Conservation (phyloP, 2,329 filamentous ascomycete genomes). For the Raffaelea deltoideospora region DNA sequence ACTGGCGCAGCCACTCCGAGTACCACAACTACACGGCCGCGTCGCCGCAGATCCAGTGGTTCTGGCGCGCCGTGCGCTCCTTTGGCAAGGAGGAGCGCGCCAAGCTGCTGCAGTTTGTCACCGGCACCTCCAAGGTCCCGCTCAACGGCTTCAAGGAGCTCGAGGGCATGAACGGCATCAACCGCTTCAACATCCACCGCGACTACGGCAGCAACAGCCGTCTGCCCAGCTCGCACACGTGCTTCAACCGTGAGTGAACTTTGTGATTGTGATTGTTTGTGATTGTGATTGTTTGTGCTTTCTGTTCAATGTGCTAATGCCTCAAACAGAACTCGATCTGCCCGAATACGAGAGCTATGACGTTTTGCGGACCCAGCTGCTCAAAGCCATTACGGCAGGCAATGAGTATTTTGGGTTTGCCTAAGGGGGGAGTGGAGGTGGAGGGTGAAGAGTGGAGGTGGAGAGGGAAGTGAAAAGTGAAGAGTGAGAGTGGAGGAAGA, state of each 20-base stretch:
- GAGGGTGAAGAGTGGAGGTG: too few species aligned
- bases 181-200: conserved; percentile 95
- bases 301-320: not conserved
- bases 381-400: conserved; percentile 94
- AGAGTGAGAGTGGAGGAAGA: too few species aligned
- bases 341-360: conserved; percentile 98
- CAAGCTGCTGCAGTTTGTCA: conserved; percentile 94
- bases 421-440: conserved; percentile 37
- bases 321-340: conserved; percentile 69
- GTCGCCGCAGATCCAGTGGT: conserved; percentile 97
- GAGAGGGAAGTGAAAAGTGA: too few species aligned
- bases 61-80: conserved; percentile 93
- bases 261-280: too few species aligned
- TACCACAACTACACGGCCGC: conserved; percentile 95
- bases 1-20: conserved; percentile 98
- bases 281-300: too few species aligned
- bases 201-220: conserved; percentile 95
- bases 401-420: conserved; percentile 97
- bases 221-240: conserved; percentile 90
- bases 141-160: conserved; percentile 98
- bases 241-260: conserved; percentile 83
- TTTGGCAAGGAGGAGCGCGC: conserved; percentile 98
- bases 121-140: conserved; percentile 93
- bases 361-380: conserved; percentile 66
- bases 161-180: conserved; percentile 98